Percentiles rank a stretch among this genome's conserved stretches.
phyloP scores from a whole-genome alignment of 768 basidiomycete genomes.

The Nevesoporus exiguus region DNA sequence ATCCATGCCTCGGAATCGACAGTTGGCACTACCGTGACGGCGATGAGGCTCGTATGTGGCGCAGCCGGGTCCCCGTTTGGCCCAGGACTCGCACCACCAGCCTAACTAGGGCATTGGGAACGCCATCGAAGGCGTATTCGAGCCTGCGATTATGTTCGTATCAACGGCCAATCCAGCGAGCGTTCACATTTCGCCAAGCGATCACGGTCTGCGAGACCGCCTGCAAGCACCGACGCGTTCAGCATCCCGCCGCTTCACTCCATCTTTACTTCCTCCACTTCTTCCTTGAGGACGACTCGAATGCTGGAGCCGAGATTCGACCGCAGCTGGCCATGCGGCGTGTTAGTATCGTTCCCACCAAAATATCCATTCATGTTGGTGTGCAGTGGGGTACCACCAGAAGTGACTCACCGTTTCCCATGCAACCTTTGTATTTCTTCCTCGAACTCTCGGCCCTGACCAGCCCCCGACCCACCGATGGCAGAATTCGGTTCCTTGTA shows the following conservation, averaged over 20 bases:
- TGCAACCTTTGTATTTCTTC: conserved; percentile 73
- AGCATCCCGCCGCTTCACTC: conserved; percentile 36
- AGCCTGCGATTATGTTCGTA: conserved; percentile 29
- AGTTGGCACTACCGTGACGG: conserved; percentile 69
- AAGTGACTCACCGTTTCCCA: conserved; percentile 71
- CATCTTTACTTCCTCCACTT: conserved; percentile 70
- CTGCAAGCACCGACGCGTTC: conserved; percentile 31
- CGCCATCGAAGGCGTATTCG: conserved; percentile 45
- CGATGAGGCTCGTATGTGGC: conserved; percentile 56
- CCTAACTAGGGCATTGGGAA: conserved; percentile 62
- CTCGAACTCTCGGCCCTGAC: conserved; percentile 59
- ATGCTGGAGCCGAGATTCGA: conserved; percentile 51
- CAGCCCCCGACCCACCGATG: conserved; percentile 29
- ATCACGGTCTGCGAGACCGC: conserved; percentile 41
- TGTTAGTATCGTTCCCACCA: conserved; percentile 50
- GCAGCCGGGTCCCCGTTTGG: conserved; percentile 29
- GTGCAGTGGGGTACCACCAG: conserved; percentile 51
- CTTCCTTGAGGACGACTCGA: conserved; percentile 66
- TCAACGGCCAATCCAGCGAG: conserved; percentile 47
- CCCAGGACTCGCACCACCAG: conserved; percentile 30
- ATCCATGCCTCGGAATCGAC: conserved; percentile 69
- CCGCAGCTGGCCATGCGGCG: conserved; percentile 56
- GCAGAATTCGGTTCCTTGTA: conserved; percentile 50
- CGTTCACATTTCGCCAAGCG: conserved; percentile 48
- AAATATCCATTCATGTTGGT: conserved; percentile 53